Conservation (phyloP, 305 asterid species). For the Solanum aculeatissimum region DNA sequence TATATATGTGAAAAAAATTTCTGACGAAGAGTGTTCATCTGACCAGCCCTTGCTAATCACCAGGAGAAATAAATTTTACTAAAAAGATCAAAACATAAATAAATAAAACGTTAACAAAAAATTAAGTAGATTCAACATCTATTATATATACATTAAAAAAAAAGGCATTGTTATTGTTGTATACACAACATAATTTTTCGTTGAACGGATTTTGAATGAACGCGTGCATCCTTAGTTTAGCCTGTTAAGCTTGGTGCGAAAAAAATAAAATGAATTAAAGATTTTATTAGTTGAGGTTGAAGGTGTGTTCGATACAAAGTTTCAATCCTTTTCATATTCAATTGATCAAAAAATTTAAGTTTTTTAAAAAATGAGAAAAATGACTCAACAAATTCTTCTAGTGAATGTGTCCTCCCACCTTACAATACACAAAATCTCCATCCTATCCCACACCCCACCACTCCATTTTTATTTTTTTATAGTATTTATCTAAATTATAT, state of each 20-base stretch:
- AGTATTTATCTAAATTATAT: not conserved
- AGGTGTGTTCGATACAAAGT: not conserved
- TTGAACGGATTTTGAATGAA: not conserved
- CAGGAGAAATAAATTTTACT: not conserved
- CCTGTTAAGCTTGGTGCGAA: not conserved
- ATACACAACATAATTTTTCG: too few relatives aligned
- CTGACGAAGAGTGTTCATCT: too few relatives aligned
- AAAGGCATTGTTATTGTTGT: not conserved
- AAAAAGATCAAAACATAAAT: not conserved
- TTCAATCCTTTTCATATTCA: not conserved
- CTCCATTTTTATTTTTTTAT: not conserved
- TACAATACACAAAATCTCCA: too few relatives aligned
- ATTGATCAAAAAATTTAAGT: fast-evolving
- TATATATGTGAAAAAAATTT: too few relatives aligned
- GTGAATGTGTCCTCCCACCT: not conserved
- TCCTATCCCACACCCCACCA: too few relatives aligned
- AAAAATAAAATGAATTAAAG: not conserved
- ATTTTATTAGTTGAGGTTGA: not conserved
- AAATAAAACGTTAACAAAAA: not conserved
- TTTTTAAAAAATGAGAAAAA: not conserved
- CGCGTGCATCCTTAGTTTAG: not conserved
- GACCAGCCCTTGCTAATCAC: too few relatives aligned
- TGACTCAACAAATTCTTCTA: not conserved
- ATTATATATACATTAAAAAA: too few relatives aligned
- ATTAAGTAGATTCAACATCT: too few relatives aligned